phyloP scores from a whole-genome alignment of 2,329 filamentous ascomycete genomes.

The Fusarium proliferatum region DNA sequence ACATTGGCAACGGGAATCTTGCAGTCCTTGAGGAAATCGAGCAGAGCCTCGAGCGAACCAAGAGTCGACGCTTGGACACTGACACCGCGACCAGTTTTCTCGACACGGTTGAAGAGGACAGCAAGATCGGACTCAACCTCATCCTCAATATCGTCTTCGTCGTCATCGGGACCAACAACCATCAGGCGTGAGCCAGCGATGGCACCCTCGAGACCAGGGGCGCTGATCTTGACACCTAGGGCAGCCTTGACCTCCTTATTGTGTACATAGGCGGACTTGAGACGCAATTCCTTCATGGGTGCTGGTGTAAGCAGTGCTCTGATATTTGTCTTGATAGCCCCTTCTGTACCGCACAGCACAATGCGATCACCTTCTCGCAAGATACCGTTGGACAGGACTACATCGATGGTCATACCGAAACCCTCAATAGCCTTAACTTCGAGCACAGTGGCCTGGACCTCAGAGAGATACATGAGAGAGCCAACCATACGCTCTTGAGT shows the following conservation, averaged over 20 bases:
- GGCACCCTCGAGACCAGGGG: conserved; percentile 92
- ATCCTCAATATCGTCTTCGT: conserved; percentile 95
- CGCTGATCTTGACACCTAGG: conserved; percentile 98
- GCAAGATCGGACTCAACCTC: conserved; percentile 97
- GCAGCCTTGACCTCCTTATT: conserved; percentile 99
- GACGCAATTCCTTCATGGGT: conserved; percentile 90
- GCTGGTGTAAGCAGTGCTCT: conserved; percentile 93
- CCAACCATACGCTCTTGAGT: conserved; percentile 98
- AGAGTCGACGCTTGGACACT: conserved; percentile 97
- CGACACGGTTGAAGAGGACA: conserved; percentile 89
- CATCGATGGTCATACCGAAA: conserved; percentile 98
- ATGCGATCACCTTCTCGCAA: conserved; percentile 94
- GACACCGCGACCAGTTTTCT: conserved; percentile 92
- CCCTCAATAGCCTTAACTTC: conserved; percentile 99
- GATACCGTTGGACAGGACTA: conserved; percentile 95
- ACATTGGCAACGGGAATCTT: conserved; percentile 99
- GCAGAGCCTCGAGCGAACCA: conserved; percentile 92
- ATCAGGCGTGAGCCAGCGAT: conserved; percentile 96
- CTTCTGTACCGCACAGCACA: conserved; percentile 95
- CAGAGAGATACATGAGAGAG: conserved; percentile 97
- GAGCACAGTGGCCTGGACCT: conserved; percentile 96
- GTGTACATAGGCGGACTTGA: conserved; percentile 97
- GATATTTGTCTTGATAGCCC: conserved; percentile 94
- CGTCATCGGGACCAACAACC: conserved; percentile 93
- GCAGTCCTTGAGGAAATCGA: conserved; percentile 94